Evolutionary conservation across 371 early-diverging fungal genomes (phyloP), one percentile per base, ranked within the genome.

Genomic region (Syncephalastrum monosporum): DNA sequence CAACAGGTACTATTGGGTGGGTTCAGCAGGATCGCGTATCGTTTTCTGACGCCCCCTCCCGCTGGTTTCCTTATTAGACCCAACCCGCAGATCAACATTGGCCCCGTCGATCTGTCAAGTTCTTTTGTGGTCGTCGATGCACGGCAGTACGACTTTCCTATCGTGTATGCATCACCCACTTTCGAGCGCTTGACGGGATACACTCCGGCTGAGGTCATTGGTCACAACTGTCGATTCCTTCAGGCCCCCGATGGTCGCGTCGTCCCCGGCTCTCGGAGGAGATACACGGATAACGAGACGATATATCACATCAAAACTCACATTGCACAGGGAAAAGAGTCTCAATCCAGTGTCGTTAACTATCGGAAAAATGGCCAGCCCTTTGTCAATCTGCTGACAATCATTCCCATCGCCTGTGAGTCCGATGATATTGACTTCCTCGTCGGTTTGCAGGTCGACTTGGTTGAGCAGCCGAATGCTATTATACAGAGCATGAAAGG

Each of bases 321-420:
- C 47, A 70, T 87, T 61, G 56, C 71, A 13, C 62, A 69, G 23
- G 69, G 76, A 15, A 76, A 82, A 51, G 89, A 90, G 54, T 78
- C 82, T 27, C 90, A 90, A 65, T 80, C 79, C 8, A 75, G 77
- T 27, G 66, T 84, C 10, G 79, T 90, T 48, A 90, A 90, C 50
- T 90, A 87, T 64, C 72, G 82, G 50, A 86, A 85, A 56, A 74
- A 75, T 23, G 90, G 89, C 6, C 84, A 76, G 76, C 87, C 90
- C n/a, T 91, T 91, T 74, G 82, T 88, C 60, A 89, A 88, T 61
- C 68, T 87, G 17, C 63, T 88, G 17, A 88, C 89, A 6, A 75
- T 88, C 12, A 83, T 91, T 29, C 88, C 90, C 0, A 71, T 89
- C 12, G 67, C 65, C 12, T 64, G 63, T 47, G 79, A 74, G 12